Conservation (phyloP, 1,284 basidiomycete genomes). For the Moesziomyces sp. region DNA sequence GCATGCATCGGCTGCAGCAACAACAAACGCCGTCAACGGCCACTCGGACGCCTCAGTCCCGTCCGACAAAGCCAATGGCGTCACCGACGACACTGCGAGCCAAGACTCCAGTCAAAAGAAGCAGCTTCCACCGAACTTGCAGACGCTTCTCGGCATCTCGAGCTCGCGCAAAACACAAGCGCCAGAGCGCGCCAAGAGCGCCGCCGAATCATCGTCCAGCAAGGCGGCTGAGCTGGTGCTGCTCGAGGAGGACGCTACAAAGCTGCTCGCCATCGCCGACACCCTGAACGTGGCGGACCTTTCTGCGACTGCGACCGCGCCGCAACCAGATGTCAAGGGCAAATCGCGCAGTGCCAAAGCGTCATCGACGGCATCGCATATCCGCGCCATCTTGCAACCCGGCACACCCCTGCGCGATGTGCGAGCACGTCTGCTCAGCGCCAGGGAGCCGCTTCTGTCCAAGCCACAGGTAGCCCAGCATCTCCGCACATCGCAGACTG, state of each 20-base stretch:
- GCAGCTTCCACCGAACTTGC: conserved; percentile 21
- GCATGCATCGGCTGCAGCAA: neutral
- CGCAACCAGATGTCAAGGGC: conserved; percentile 9
- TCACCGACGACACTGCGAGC: neutral
- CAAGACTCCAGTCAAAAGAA: conserved; percentile 1
- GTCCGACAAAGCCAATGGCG: conserved; percentile 5
- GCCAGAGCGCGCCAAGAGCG: neutral
- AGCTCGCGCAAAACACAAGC: conserved; percentile 3
- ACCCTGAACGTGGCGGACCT: conserved; percentile 12
- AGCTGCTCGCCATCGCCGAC: conserved; percentile 15
- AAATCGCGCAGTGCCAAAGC: conserved; percentile 8
- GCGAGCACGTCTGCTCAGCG: conserved; percentile 16
- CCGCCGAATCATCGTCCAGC: conserved; percentile 1
- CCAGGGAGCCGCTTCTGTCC: conserved; percentile 24
- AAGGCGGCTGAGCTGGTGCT: conserved; percentile 25
- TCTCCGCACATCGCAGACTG: conserved; percentile 1
- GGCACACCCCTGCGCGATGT: conserved; percentile 27
- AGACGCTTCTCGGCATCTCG: conserved; percentile 32
- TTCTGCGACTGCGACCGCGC: conserved; percentile 1
- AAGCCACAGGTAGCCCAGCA: conserved; percentile 15
- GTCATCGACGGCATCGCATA: neutral
- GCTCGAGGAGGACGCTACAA: conserved; percentile 20
- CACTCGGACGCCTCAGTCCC: neutral
- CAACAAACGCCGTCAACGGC: neutral
- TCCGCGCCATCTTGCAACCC: conserved; percentile 17